Conservation (phyloP, 2,329 filamentous ascomycete species). For the Teratosphaeria viscida region DNA sequence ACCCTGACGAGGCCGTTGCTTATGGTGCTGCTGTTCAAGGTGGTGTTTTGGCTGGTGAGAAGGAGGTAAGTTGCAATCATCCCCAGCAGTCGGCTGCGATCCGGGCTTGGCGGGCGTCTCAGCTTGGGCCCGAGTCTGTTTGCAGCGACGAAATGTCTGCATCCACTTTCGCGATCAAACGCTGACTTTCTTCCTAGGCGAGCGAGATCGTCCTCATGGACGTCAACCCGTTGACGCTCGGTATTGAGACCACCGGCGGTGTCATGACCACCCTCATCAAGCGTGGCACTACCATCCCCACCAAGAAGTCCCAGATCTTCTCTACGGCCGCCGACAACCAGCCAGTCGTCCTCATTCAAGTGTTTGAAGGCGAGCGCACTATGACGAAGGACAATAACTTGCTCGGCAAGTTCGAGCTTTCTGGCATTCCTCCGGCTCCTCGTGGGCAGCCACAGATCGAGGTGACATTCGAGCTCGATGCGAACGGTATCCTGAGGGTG, state of each 20-base stretch:
- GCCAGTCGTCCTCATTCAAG: conserved; percentile 97
- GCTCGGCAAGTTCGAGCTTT: conserved; percentile 97
- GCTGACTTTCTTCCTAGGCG: conserved; percentile 43
- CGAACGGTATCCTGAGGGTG: conserved; percentile 97
- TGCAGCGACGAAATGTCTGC: not conserved
- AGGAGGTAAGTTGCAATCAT: conserved; percentile 32
- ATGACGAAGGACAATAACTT: conserved; percentile 50
- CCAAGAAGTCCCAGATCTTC: conserved; percentile 98
- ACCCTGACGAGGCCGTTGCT: conserved; percentile 97
- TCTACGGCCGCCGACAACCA: conserved; percentile 97
- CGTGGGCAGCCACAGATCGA: conserved; percentile 97
- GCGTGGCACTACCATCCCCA: conserved; percentile 97
- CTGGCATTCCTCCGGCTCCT: conserved; percentile 85
- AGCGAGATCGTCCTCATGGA: conserved; percentile 92
- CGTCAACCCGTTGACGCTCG: conserved; percentile 89
- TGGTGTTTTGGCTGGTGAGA: conserved; percentile 85
- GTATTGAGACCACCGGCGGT: conserved; percentile 96
- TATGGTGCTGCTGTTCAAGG: conserved; percentile 96
- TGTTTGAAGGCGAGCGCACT: conserved; percentile 88
- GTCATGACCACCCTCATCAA: conserved; percentile 98
- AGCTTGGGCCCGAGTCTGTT: not conserved
- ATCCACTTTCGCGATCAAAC: not conserved
- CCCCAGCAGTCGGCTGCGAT: not conserved
- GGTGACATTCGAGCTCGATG: conserved; percentile 93
- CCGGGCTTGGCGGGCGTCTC: not conserved